Conservation (phyloP, 768 basidiomycete genomes). For the Kwoniella europaea region DNA sequence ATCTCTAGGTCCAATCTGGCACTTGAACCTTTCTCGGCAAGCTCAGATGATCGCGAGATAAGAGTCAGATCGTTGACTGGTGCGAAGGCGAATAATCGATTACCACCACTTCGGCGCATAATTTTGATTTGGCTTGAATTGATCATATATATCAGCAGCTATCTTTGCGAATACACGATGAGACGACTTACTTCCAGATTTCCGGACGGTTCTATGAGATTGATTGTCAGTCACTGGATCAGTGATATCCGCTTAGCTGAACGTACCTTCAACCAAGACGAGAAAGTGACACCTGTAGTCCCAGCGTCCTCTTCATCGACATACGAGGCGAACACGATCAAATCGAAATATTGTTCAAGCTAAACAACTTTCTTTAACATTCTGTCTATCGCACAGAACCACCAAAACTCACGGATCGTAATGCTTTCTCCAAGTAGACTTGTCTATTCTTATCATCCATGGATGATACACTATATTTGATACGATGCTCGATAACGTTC, state of each 20-base stretch:
- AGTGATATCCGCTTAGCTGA: neutral
- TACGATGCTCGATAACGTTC: slow-evolving; percentile 78
- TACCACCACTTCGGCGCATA: slow-evolving; percentile 78
- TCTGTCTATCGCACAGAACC: neutral
- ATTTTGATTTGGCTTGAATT: slow-evolving; percentile 76
- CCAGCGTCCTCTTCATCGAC: slow-evolving; percentile 66
- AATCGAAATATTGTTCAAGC: slow-evolving; percentile 71
- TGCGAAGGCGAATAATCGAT: slow-evolving; percentile 83
- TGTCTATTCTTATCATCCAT: slow-evolving; percentile 68
- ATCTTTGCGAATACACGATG: neutral
- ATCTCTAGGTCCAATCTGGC: slow-evolving; percentile 70
- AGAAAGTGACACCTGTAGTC: slow-evolving; percentile 72
- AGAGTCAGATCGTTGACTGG: slow-evolving; percentile 85
- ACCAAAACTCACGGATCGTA: slow-evolving; percentile 41
- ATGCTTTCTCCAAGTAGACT: slow-evolving; percentile 39
- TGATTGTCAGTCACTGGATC: neutral
- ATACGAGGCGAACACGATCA: slow-evolving; percentile 90
- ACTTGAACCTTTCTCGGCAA: slow-evolving; percentile 24
- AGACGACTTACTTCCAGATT: slow-evolving; percentile 79
- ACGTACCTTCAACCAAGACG: slow-evolving; percentile 80
- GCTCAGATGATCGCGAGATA: slow-evolving; percentile 48
- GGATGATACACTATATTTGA: slow-evolving; percentile 82
- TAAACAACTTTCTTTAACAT: slow-evolving; percentile 19
- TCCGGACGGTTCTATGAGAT: slow-evolving; percentile 71
- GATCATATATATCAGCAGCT: too few species aligned